Base-by-base conservation (phyloP, 345 rosid genomes). In the Populus pruinosa region DNA sequence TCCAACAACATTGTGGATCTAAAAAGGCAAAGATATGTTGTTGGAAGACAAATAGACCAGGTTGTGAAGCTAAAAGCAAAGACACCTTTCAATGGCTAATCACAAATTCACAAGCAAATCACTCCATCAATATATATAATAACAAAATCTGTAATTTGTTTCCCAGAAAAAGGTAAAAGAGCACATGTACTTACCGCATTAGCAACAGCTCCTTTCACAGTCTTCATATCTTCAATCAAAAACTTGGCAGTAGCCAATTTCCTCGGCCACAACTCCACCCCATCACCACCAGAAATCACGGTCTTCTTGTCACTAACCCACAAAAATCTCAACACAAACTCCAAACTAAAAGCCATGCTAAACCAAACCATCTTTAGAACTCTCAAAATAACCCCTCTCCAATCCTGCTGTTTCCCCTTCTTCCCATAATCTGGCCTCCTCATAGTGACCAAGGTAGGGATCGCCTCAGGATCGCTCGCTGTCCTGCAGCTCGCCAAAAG, bases 181-280 rank as follows among this genome's bases (percentile, higher is more conserved):
- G 44, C 6, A 2, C 18, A n/a, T 13, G 12, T 27, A 68, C 33
- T 23, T 82, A 87, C 90, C 70, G 87, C 86, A 18, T 81, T 77
- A 8, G 84, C 53, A 62, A 88, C 75, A 0, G 87, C 85, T 5
- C 20, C 79, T 85, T 87, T 89, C 5, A 88, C 93, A 47, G 25
- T 11, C 66, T 88, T 88, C 91, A 88, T 88, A 76, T 90, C 92
- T 0, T 86, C 85, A 11, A 91, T 75, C 80, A 47, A 27, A 56
- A 91, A 85, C 74, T 65, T 82, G 16, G 95, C 93, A 13, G 88
- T 84, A 20, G 77, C 88, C 67, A 83, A 66, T 79, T 85, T 88
- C 78, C 95, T 85, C 39, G 89, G 95, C 93, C 90, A 89, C 13
- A 85, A 86, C 88, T 91, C 93, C 84, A 85, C 89, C 50, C 90